A percentile compares a stretch with the other conserved stretches of the same genome.
Conservation (phyloP, 352 stramenopile genomes). For the Globisporangium iwayamae region DNA sequence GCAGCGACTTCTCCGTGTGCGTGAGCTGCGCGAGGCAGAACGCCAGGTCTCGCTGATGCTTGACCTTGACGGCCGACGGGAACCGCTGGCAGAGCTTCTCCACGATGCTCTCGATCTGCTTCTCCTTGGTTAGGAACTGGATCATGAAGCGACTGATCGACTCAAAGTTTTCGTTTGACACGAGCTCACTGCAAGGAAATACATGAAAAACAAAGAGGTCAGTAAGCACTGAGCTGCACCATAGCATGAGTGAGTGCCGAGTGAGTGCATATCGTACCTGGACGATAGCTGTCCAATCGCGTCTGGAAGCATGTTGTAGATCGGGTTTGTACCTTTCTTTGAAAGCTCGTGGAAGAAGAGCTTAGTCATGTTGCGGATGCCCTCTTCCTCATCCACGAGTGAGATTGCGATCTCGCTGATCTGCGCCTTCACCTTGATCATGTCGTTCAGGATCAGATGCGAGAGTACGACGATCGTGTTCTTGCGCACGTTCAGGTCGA, state of each 20-base stretch:
- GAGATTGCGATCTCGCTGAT: constrained; percentile 94
- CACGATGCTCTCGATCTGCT: constrained; percentile 81
- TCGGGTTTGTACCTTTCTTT: constrained; percentile 95
- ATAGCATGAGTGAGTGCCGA: background rate
- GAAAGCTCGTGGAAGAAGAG: constrained; percentile 97
- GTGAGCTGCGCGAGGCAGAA: constrained; percentile 94
- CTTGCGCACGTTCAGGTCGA: constrained; percentile 88
- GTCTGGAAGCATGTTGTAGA: constrained; percentile 99
- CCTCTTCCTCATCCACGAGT: constrained; percentile 90
- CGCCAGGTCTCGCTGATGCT: constrained; percentile 85
- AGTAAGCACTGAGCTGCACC: no score
- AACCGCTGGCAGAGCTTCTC: constrained; percentile 95
- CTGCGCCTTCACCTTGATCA: constrained; percentile 99
- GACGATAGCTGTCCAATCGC: constrained; percentile 92
- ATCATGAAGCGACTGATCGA: constrained; percentile 96
- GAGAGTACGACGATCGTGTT: constrained; percentile 98
- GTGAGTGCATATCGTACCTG: constrained; percentile 29
- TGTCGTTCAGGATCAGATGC: constrained; percentile 99
- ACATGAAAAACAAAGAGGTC: constrained; percentile 1
- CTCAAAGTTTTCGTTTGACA: constrained; percentile 89
- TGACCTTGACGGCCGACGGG: constrained; percentile 62
- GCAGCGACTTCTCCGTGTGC: constrained; percentile 93
- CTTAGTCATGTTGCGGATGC: constrained; percentile 92
- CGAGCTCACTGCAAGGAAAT: constrained; percentile 38
- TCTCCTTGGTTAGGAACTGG: constrained; percentile 97